phyloP scores from a whole-genome alignment of 2,329 filamentous ascomycete species.

The Chaetoscypha palmicola region DNA sequence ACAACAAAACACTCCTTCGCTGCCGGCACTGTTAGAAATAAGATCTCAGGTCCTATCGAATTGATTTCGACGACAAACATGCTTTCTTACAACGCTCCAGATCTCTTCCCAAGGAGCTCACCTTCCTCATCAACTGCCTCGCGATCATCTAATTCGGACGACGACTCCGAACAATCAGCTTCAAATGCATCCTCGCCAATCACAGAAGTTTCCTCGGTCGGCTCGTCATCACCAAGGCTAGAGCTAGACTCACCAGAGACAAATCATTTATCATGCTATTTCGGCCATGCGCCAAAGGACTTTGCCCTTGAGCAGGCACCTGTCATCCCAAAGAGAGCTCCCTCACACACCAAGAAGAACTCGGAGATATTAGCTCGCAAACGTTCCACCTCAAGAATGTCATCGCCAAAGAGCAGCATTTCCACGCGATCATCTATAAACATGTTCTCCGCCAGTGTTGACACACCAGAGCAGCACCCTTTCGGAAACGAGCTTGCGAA shows the following conservation, averaged over 20 bases:
- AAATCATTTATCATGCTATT: conserved; percentile 63
- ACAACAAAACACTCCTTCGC: conserved; percentile 25
- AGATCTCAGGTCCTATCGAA: conserved; percentile 83
- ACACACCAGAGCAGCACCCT: conserved; percentile 51
- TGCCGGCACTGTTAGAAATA: conserved; percentile 36
- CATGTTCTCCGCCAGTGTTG: conserved; percentile 25
- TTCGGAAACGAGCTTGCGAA: conserved; percentile 88
- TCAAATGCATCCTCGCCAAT: conserved; percentile 36
- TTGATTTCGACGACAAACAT: conserved; percentile 93
- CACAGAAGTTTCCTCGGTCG: conserved; percentile 38
- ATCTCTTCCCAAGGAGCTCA: conserved; percentile 46
- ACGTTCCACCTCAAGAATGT: conserved; percentile 55
- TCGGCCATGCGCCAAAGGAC: conserved; percentile 37
- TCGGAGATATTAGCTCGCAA: conserved; percentile 68
- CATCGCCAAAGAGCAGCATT: conserved; percentile 51
- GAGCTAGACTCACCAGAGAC: conserved; percentile 47
- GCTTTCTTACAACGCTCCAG: conserved; percentile 88
- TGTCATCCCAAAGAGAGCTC: conserved; percentile 67
- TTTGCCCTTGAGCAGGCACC: conserved; percentile 43
- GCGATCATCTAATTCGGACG: conserved; percentile 46
- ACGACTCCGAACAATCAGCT: conserved; percentile 62
- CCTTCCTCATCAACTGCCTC: conserved; percentile 15
- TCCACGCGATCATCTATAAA: conserved; percentile 45
- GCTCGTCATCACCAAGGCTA: conserved; percentile 28
- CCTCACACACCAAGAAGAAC: conserved; percentile 84